A percentile compares a stretch with the other conserved stretches of the same genome.
Evolutionary conservation across 1,139 yeast species (phyloP).

Genomic region (Ogataea hybrid): DNA sequence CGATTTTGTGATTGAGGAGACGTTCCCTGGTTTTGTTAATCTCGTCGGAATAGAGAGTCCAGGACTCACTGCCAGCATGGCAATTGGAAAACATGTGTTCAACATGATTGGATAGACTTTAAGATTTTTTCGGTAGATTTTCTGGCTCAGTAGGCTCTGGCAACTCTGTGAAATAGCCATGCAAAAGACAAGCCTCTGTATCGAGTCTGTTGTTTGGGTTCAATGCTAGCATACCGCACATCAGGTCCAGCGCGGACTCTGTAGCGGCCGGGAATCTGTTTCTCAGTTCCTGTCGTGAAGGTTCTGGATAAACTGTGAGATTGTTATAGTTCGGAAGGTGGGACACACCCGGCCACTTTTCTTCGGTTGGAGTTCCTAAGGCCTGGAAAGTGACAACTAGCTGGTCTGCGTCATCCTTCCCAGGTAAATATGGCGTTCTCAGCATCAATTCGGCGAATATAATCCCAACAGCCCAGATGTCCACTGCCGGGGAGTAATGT

Average conservation of each 20-base stretch:
- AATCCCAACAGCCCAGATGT: constrained; percentile 92
- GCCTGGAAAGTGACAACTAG: constrained; percentile 90
- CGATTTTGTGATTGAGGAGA: constrained; percentile 72
- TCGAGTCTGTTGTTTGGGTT: too few relatives aligned
- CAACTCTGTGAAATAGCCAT: constrained; percentile 66
- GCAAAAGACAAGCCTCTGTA: constrained; percentile 62
- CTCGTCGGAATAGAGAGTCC: constrained; percentile 87
- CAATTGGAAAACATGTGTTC: constrained; percentile 71
- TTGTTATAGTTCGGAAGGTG: constrained; percentile 74
- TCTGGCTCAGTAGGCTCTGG: constrained; percentile 79
- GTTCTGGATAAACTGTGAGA: constrained; percentile 74
- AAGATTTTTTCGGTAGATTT: constrained; percentile 56
- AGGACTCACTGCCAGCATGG: constrained; percentile 79
- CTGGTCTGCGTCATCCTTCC: constrained; percentile 86
- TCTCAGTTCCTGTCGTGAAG: constrained; percentile 77
- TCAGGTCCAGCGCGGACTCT: constrained; percentile 74
- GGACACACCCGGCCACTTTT: constrained; percentile 88
- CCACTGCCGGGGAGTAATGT: constrained; percentile 86
- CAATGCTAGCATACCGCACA: constrained; percentile 70
- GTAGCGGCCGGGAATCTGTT: constrained; percentile 91
- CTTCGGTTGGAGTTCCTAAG: constrained; percentile 92
- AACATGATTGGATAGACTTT: constrained; percentile 5
- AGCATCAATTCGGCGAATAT: constrained; percentile 95
- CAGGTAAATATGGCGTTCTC: constrained; percentile 92
- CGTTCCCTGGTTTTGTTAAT: constrained; percentile 76